Conservation (phyloP, 768 basidiomycete species). For the Suillus paluster region DNA sequence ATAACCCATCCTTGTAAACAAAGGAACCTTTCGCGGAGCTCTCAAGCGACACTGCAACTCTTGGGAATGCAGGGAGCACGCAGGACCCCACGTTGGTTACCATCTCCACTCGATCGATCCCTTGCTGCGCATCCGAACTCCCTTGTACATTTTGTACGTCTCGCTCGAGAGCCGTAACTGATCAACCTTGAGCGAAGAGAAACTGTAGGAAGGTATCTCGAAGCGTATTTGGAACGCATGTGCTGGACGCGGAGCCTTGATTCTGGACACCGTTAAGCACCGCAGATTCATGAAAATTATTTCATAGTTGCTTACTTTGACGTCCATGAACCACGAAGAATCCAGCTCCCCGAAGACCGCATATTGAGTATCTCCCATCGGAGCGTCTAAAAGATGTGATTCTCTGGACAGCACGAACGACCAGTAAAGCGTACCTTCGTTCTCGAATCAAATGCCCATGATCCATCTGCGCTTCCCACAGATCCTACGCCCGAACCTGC, state of each 20-base stretch:
- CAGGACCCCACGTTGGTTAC: conserved; percentile 19
- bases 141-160: conserved; percentile 90
- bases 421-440: conserved; percentile 50
- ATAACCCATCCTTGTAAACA: neutral
- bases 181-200: conserved; percentile 83
- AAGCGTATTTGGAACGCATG: conserved; percentile 77
- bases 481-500: conserved; percentile 53
- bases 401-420: neutral
- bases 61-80: neutral
- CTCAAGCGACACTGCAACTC: neutral
- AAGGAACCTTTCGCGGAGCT: neutral
- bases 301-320: conserved; percentile 52
- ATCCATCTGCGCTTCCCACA: conserved; percentile 50
- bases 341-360: conserved; percentile 70
- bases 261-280: conserved; percentile 40
- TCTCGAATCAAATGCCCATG: conserved; percentile 81
- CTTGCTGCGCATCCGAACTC: conserved; percentile 64
- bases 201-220: conserved; percentile 69
- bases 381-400: conserved; percentile 54
- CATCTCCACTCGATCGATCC: conserved; percentile 40
- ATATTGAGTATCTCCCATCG: conserved; percentile 79
- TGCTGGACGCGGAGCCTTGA: conserved; percentile 59
- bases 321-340: conserved; percentile 77
- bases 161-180: conserved; percentile 83
- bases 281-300: neutral